phyloP scores from a whole-genome alignment of 306 rosid genomes.

The Gastrolobium villosum region DNA sequence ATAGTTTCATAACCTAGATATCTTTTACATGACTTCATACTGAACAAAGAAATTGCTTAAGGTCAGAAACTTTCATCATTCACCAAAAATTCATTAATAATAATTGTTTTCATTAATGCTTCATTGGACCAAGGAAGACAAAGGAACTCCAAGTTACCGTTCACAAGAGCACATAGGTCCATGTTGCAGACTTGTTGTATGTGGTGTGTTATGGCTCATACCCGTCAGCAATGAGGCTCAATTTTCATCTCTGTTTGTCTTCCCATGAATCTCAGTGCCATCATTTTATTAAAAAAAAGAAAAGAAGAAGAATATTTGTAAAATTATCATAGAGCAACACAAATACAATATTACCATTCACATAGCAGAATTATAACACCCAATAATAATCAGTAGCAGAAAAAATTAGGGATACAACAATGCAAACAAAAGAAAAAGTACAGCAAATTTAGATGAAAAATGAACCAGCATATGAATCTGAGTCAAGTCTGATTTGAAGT shows the following conservation, averaged over 20 bases:
- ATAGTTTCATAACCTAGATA: too few relatives aligned
- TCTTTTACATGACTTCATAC: too few relatives aligned
- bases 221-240: neutral
- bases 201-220: too few relatives aligned
- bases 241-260: neutral
- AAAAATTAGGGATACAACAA: neutral
- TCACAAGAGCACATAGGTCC: too few relatives aligned
- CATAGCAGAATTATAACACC: neutral
- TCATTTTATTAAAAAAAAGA: neutral
- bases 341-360: neutral
- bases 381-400: neutral
- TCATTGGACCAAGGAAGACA: too few relatives aligned
- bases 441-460: constrained; percentile 1
- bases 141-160: too few relatives aligned
- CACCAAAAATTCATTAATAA: too few relatives aligned
- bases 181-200: too few relatives aligned
- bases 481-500: neutral
- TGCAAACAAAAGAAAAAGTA: neutral
- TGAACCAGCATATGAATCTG: neutral
- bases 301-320: neutral
- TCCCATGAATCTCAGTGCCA: neutral
- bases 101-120: too few relatives aligned
- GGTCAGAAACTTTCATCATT: too few relatives aligned
- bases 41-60: too few relatives aligned
- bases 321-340: neutral